phyloP scores from a whole-genome alignment of 192 early-diverging fungal species.

The Backusella circina region DNA sequence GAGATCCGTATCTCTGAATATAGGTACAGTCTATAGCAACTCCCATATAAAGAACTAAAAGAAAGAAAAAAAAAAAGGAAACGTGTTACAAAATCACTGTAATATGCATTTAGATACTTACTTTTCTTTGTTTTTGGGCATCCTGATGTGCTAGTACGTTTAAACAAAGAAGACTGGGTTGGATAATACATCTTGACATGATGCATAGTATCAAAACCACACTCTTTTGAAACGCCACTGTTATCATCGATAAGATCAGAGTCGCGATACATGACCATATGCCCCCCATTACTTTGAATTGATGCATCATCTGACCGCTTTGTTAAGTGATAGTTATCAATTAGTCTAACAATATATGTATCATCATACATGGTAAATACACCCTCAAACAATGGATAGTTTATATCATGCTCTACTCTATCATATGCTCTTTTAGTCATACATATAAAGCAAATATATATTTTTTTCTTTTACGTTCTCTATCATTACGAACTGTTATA shows the following conservation, averaged over 20 bases:
- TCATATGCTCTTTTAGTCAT: not conserved
- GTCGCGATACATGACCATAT: slow-evolving; percentile 60
- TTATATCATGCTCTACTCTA: slow-evolving; percentile 5
- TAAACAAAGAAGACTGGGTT: not conserved
- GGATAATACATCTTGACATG: not conserved
- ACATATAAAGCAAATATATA: not conserved
- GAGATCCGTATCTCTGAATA: slow-evolving; percentile 50
- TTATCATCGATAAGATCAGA: slow-evolving; percentile 46
- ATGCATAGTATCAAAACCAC: slow-evolving; percentile 14
- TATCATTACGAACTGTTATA: slow-evolving; percentile 42
- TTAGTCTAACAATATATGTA: slow-evolving; percentile 57
- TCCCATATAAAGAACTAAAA: slow-evolving; percentile 36
- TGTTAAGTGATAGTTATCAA: slow-evolving; percentile 47
- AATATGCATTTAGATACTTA: not conserved
- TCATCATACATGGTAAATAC: slow-evolving; percentile 49
- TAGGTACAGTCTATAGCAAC: slow-evolving; percentile 75
- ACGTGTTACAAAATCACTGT: not conserved
- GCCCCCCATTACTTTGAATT: slow-evolving; percentile 24
- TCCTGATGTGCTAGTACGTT: not conserved
- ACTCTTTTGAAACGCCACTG: not conserved
- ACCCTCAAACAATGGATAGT: slow-evolving; percentile 53
- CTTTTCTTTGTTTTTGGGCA: slow-evolving; percentile 29
- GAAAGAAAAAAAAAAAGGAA: too few relatives aligned
- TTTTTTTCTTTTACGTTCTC: not conserved
- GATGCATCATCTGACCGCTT: slow-evolving; percentile 51